Percentiles rank a stretch among this genome's conserved stretches.
These are phyloP conservation scores for Astrephomene gubernaculifera DNA, from an alignment of 139 green algal genomes.

Conservation along the genomic window DNA sequence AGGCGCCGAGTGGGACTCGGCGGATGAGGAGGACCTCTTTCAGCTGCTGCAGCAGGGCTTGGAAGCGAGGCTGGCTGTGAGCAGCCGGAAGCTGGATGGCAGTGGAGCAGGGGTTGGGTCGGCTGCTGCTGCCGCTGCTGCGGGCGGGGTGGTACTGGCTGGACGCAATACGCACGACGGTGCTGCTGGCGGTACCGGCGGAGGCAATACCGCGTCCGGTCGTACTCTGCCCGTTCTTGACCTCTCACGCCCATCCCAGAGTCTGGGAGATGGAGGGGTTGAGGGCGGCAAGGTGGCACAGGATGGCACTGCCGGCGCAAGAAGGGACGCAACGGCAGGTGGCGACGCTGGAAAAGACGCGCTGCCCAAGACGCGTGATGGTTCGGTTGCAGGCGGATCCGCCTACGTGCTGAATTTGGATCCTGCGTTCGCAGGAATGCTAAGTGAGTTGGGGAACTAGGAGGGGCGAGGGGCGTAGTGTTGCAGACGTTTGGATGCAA, in stretches of 20 bases:
- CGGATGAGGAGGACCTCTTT: slow-evolving; percentile 22
- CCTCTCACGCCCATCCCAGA: neutral
- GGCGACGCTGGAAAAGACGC: too few species aligned
- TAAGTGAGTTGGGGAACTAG: too few species aligned
- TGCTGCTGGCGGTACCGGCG: neutral
- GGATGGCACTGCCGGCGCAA: too few species aligned
- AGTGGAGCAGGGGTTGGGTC: neutral
- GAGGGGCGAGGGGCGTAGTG: too few species aligned
- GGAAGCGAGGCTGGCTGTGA: neutral
- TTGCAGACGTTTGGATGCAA: too few species aligned
- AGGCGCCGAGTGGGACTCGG: neutral
- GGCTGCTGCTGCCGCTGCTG: neutral
- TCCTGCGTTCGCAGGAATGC: too few species aligned
- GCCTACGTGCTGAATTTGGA: too few species aligned
- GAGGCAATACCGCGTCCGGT: neutral
- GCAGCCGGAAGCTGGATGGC: neutral
- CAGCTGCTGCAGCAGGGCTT: slow-evolving; percentile 29
- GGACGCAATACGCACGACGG: neutral
- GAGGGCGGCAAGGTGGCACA: too few species aligned
- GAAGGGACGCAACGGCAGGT: too few species aligned
- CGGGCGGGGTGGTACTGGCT: too few species aligned
- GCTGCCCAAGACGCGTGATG: too few species aligned
- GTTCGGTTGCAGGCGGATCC: too few species aligned
- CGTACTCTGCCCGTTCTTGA: slow-evolving; percentile 32
- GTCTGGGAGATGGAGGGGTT: neutral